Evolutionary conservation across 306 rosid species (phyloP).

Genomic region (Cyamopsis tetragonoloba): DNA sequence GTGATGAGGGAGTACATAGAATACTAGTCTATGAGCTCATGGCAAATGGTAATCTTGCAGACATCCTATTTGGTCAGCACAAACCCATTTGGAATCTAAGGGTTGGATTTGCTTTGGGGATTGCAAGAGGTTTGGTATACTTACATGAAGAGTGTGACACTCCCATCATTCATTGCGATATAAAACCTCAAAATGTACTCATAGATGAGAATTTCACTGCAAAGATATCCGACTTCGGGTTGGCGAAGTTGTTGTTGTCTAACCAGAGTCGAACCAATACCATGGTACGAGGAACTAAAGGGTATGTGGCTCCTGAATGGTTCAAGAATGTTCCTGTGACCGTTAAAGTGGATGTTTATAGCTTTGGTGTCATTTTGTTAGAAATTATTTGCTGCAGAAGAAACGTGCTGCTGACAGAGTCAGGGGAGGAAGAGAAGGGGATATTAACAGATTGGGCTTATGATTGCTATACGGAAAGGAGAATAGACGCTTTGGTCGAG

Average conservation of each 20-base stretch:
- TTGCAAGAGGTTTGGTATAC: conserved; percentile 42
- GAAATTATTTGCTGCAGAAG: conserved; percentile 44
- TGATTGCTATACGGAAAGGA: conserved; percentile 36
- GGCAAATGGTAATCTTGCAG: conserved; percentile 35
- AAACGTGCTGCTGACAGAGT: conserved; percentile 26
- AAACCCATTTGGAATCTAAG: conserved; percentile 40
- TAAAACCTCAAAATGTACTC: conserved; percentile 44
- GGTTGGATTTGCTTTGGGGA: conserved; percentile 33
- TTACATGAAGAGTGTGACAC: conserved; percentile 45
- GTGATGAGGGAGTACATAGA: conserved; percentile 41
- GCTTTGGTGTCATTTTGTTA: conserved; percentile 37
- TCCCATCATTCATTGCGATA: conserved; percentile 47
- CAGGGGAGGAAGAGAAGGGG: conserved; percentile 29
- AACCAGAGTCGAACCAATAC: conserved; percentile 34
- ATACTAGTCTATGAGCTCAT: conserved; percentile 40
- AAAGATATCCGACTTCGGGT: conserved; percentile 39
- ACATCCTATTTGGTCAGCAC: conserved; percentile 24
- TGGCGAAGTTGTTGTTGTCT: conserved; percentile 38
- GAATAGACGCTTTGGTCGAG: conserved; percentile 27
- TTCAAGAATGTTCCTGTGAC: conserved; percentile 43
- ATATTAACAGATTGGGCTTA: conserved; percentile 38
- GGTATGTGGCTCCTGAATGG: conserved; percentile 53
- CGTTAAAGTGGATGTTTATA: conserved; percentile 43
- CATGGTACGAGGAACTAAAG: conserved; percentile 43
- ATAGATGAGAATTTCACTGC: conserved; percentile 25